These are phyloP conservation scores for Adansonia digitata DNA, from an alignment of 345 rosid genomes.

Conservation along the genomic window DNA sequence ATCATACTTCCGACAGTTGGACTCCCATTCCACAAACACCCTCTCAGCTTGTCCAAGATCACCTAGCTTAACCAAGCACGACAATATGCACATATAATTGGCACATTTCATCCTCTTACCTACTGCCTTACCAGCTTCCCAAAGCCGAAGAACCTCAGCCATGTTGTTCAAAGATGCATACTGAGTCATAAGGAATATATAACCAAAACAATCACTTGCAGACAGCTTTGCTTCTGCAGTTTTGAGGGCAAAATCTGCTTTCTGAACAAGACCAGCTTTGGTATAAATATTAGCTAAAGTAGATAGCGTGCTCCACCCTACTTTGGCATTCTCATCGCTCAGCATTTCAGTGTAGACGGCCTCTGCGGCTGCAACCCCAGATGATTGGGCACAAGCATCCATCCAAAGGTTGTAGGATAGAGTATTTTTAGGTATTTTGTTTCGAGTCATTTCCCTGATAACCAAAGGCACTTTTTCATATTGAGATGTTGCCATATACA, in stretches of 20 bases:
- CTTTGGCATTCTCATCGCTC: constrained; percentile 36
- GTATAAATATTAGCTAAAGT: constrained; percentile 47
- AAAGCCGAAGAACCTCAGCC: constrained; percentile 49
- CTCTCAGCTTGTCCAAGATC: constrained; percentile 51
- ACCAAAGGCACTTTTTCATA: constrained; percentile 44
- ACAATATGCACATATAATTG: constrained; percentile 38
- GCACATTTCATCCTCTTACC: constrained; percentile 30
- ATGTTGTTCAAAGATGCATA: constrained; percentile 41
- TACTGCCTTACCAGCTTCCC: constrained; percentile 40
- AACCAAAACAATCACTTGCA: constrained; percentile 24
- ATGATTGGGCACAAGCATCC: constrained; percentile 32
- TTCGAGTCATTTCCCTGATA: constrained; percentile 44
- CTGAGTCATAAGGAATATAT: constrained; percentile 38
- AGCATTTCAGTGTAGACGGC: constrained; percentile 45
- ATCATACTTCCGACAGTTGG: constrained; percentile 27
- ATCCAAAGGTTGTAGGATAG: constrained; percentile 48
- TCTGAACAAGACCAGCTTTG: constrained; percentile 35
- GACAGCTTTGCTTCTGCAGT: constrained; percentile 43
- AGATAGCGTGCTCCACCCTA: constrained; percentile 58
- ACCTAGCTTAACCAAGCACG: constrained; percentile 48
- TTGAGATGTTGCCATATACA: constrained; percentile 35
- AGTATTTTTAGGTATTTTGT: constrained; percentile 44
- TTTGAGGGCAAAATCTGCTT: constrained; percentile 38
- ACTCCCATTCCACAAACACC: constrained; percentile 57
- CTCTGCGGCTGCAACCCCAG: constrained; percentile 32